Conservation (phyloP, 257 asterid genomes). For the Solanum bulbocastanum region DNA sequence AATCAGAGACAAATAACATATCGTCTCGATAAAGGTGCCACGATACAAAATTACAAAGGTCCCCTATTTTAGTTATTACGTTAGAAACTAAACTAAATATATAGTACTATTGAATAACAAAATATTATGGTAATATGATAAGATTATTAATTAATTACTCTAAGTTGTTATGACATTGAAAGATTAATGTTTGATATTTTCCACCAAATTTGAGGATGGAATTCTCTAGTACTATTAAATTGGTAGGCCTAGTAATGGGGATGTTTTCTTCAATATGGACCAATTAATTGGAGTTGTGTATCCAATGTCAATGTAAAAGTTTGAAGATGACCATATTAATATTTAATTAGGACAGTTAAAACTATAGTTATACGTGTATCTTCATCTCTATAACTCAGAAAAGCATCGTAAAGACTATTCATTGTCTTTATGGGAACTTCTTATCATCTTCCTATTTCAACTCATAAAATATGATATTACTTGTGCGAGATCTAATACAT, state of each 20-base stretch:
- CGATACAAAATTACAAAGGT: neutral
- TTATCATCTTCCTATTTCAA: neutral
- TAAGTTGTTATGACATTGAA: neutral
- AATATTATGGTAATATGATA: neutral
- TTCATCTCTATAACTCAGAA: too few relatives aligned
- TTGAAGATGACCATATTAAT: neutral
- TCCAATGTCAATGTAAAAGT: slow-evolving; percentile 11
- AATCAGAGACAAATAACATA: neutral
- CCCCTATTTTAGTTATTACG: neutral
- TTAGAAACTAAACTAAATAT: neutral
- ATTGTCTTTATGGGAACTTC: neutral
- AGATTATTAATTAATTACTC: neutral
- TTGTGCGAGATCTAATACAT: too few relatives aligned
- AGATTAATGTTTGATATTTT: neutral
- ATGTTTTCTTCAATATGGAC: slow-evolving; percentile 18
- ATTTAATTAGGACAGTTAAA: neutral
- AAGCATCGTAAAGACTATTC: too few relatives aligned
- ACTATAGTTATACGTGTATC: too few relatives aligned
- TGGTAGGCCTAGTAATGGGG: slow-evolving; percentile 18
- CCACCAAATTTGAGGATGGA: neutral
- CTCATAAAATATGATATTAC: too few relatives aligned
- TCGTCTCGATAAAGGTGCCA: neutral
- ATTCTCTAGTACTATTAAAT: neutral
- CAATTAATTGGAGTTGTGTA: slow-evolving; percentile 8
- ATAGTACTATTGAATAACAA: neutral